These are phyloP conservation scores for Chaetoceros tenuissimus DNA, from an alignment of 108 stramenopile species.

Conservation along the genomic window DNA sequence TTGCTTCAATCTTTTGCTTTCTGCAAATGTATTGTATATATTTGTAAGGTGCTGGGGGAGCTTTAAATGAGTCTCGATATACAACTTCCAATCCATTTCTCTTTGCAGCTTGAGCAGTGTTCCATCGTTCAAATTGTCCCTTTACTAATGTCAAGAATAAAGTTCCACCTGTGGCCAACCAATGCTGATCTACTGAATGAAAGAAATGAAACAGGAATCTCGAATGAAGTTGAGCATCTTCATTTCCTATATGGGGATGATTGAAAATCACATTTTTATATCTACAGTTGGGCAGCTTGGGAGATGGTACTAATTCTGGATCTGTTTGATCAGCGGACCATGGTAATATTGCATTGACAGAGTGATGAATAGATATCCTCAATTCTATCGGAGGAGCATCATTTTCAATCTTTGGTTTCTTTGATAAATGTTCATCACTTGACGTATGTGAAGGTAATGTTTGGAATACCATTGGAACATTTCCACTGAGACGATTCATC, in stretches of 20 bases:
- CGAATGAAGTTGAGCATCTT: conserved; percentile 58
- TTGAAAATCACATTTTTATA: conserved; percentile 59
- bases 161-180: conserved; percentile 42
- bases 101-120: conserved; percentile 41
- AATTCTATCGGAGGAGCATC: neutral
- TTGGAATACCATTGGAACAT: too few relatives aligned
- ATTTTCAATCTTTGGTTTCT: neutral
- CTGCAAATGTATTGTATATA: too few relatives aligned
- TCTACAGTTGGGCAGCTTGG: conserved; percentile 4
- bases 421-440: neutral
- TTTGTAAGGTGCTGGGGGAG: conserved; percentile 34
- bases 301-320: too few relatives aligned
- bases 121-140: conserved; percentile 72
- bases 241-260: conserved; percentile 83
- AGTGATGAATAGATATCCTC: conserved; percentile 34
- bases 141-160: conserved; percentile 60
- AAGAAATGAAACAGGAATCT: conserved; percentile 76
- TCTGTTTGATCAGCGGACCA: neutral
- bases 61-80: conserved; percentile 33
- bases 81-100: conserved; percentile 49
- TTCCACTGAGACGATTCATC: conserved; percentile 15
- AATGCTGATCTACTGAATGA: conserved; percentile 33
- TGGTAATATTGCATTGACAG: conserved; percentile 55
- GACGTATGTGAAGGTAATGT: too few relatives aligned
- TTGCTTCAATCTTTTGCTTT: too few relatives aligned